A percentile compares a stretch with the other conserved stretches of the same genome.
Evolutionary conservation across 306 rosid species (phyloP).

Genomic region (Prunus mira): DNA sequence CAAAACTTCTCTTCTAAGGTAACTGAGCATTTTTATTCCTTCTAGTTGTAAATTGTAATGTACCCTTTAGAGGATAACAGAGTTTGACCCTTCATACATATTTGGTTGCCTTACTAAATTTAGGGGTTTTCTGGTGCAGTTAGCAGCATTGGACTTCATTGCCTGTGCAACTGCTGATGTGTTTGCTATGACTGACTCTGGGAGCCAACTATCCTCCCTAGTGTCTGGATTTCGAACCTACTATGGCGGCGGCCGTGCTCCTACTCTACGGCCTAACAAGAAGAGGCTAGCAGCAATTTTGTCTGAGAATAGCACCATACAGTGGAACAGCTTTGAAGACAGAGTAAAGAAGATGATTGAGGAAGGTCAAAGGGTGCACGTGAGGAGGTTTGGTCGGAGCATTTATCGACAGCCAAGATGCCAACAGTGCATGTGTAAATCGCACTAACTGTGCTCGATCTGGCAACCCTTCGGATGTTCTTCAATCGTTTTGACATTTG

Average conservation of each 20-base stretch:
- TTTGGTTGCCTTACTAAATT: too few relatives aligned
- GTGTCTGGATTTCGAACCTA: constrained; percentile 92
- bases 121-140: constrained; percentile 43
- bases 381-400: constrained; percentile 71
- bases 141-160: constrained; percentile 92
- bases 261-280: constrained; percentile 84
- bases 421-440: constrained; percentile 82
- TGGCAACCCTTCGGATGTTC: not conserved
- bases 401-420: constrained; percentile 78
- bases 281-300: constrained; percentile 77
- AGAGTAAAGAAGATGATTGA: constrained; percentile 85
- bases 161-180: constrained; percentile 93
- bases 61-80: not conserved
- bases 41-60: not conserved
- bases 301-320: constrained; percentile 56
- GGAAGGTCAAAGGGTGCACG: constrained; percentile 62
- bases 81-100: not conserved
- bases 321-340: constrained; percentile 65
- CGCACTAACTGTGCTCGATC: constrained; percentile 17
- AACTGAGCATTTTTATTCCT: not conserved
- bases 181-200: constrained; percentile 94
- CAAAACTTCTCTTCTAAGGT: constrained; percentile 91
- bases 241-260: constrained; percentile 62
- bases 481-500: not conserved
- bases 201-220: constrained; percentile 94